Base-by-base conservation (phyloP, 306 rosid genomes). In the Cucurbita ficifolia region DNA sequence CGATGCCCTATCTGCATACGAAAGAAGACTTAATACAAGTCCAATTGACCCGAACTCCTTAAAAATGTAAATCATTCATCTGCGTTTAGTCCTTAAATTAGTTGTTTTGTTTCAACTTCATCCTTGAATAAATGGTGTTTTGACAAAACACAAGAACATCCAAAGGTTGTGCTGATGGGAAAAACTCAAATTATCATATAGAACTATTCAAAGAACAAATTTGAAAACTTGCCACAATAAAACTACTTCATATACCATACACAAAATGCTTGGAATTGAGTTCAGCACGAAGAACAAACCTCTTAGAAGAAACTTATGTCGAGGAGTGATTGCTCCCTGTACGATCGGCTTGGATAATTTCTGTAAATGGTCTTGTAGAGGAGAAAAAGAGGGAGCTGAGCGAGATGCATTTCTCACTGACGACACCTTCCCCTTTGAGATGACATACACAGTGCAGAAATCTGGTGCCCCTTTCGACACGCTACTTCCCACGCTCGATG, bases 401-500 rank as follows among this genome's bases (percentile, higher is more conserved):
- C 97, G 88, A 70, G 88, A 48, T 68, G 97, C 89, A 33, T 54
- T 83, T 71, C 86, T 75, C 64, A 73, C 81, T 0, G 99, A 87
- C 5, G 95, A 84, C 19, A 87, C 63, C 81, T 87, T 95, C 67
- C 92, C 97, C 79, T 91, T 95, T 12, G 99, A 84, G 63, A 89
- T 80, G 35, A 89, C 88, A 77, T 84, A 87, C 14, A 89, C 90
- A 0, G 76, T 89, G 80, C 99, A 91, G 83, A 91, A 95, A 83
- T 95, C 97, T 0, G 99, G 97, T 38, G 78, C 87, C 58, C 77
- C 95, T 81, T 89, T 95, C 21, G 87, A 79, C 69, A 91, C 86
- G 62, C 43, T 74, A 77, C 88, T 81, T 11, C 96, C 77, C 10
- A 79, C 62, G 79, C 70, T 85, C 43, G 96, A 88, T 74, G 90